Conservation (phyloP, 163 green algal genomes). For the Volvox carteri region DNA sequence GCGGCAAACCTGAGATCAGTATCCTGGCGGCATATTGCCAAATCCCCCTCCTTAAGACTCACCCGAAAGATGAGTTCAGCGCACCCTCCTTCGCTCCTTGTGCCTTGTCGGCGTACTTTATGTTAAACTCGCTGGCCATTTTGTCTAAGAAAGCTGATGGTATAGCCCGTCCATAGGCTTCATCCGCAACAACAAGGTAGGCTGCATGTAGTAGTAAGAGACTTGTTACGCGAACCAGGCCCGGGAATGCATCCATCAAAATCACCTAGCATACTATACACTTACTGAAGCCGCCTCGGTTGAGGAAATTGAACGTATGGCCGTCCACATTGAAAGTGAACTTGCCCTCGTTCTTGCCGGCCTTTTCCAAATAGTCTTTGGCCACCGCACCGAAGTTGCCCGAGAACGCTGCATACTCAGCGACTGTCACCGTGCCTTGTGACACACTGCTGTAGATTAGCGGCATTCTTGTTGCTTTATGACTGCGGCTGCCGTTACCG, state of each 20-base stretch:
- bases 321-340: constrained; percentile 73
- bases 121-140: constrained; percentile 66
- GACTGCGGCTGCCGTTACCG: constrained; percentile 15
- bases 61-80: constrained; percentile 69
- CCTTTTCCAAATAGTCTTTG: constrained; percentile 69
- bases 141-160: constrained; percentile 74
- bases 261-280: not conserved
- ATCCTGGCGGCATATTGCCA: not conserved
- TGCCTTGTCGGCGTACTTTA: constrained; percentile 73
- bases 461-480: constrained; percentile 56
- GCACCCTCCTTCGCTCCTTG: constrained; percentile 64
- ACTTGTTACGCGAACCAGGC: not conserved
- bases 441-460: constrained; percentile 70
- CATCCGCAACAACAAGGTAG: constrained; percentile 75
- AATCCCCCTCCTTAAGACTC: not conserved
- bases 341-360: constrained; percentile 65
- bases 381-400: constrained; percentile 71
- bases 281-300: constrained; percentile 71
- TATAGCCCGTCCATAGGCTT: constrained; percentile 71
- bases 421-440: constrained; percentile 51
- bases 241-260: not conserved
- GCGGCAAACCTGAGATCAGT: not conserved
- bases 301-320: constrained; percentile 76
- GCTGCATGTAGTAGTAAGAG: constrained; percentile 50
- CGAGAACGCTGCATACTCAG: constrained; percentile 68